A percentile compares a stretch with the other conserved stretches of the same genome.
Evolutionary conservation across 305 asterid genomes (phyloP).

Genomic region (Caryopteris hybrid): DNA sequence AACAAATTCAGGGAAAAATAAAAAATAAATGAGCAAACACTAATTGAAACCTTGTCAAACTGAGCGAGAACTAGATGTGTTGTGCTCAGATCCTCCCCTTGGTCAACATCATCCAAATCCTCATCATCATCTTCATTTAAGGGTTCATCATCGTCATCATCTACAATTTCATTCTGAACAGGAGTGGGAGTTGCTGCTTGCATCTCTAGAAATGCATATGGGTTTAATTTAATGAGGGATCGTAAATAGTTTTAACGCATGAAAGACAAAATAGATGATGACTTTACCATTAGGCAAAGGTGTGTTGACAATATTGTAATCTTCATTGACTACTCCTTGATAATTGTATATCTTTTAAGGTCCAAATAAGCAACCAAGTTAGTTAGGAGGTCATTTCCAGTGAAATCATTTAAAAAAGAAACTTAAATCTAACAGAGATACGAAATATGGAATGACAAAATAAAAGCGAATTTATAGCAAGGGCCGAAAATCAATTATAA

Average conservation of each 20-base stretch:
- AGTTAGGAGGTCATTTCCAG: not conserved
- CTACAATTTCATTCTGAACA: slow-evolving; percentile 52
- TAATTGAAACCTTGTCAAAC: slow-evolving; percentile 67
- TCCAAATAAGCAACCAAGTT: slow-evolving; percentile 25
- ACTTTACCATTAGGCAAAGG: slow-evolving; percentile 73
- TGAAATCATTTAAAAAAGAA: not conserved
- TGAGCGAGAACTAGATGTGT: slow-evolving; percentile 91
- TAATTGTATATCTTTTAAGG: slow-evolving; percentile 66
- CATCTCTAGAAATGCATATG: slow-evolving; percentile 42
- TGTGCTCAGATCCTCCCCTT: slow-evolving; percentile 80
- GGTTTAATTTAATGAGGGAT: not conserved
- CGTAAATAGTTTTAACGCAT: not conserved
- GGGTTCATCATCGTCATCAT: slow-evolving; percentile 87
- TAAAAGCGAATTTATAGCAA: not conserved
- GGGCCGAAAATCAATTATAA: not conserved
- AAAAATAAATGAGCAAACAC: not conserved
- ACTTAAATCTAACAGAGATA: not conserved
- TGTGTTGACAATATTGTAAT: slow-evolving; percentile 79
- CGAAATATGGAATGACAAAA: not conserved
- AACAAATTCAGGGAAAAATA: not conserved
- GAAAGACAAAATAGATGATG: slow-evolving; percentile 6
- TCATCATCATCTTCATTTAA: slow-evolving; percentile 93
- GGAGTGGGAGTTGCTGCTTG: slow-evolving; percentile 94
- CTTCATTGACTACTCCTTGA: slow-evolving; percentile 85
- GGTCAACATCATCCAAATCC: slow-evolving; percentile 76